Percentiles rank a stretch among this genome's conserved stretches.
phyloP scores from a whole-genome alignment of 2,329 filamentous ascomycete genomes.

The Sclerotinia sclerotiorum region DNA sequence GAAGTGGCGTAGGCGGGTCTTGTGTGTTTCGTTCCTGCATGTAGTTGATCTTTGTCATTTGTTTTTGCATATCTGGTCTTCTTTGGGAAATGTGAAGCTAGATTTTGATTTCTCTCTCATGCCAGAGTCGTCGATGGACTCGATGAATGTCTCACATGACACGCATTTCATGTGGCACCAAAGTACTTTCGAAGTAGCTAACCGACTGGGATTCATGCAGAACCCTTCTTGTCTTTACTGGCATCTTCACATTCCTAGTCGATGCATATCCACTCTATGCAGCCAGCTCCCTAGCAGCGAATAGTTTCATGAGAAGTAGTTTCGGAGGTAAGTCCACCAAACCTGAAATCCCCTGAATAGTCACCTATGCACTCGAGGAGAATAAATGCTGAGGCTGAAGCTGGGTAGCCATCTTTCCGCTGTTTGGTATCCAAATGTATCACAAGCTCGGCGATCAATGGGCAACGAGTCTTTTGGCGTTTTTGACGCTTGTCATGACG shows the following conservation, averaged over 20 bases:
- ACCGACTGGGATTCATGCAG: slow-evolving; percentile 46
- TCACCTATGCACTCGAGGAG: slow-evolving; percentile 10
- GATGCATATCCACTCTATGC: slow-evolving; percentile 76
- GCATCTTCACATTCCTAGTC: slow-evolving; percentile 80
- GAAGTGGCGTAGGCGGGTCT: slow-evolving; percentile 12
- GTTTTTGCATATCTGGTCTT: slow-evolving; percentile 18
- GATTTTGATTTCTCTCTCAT: slow-evolving; percentile 3
- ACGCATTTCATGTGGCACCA: slow-evolving; percentile 31
- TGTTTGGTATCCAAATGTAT: slow-evolving; percentile 76
- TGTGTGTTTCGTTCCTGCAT: slow-evolving; percentile 23
- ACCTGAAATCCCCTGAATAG: slow-evolving; percentile 1
- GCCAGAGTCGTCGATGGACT: slow-evolving; percentile 12
- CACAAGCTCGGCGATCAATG: slow-evolving; percentile 66
- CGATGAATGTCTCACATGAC: slow-evolving; percentile 27
- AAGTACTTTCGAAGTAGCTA: slow-evolving; percentile 32
- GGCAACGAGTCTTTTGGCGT: slow-evolving; percentile 62
- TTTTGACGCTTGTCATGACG: slow-evolving; percentile 60
- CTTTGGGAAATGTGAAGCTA: slow-evolving; percentile 20
- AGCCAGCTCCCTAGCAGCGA: slow-evolving; percentile 77
- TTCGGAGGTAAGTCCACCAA: slow-evolving; percentile 55
- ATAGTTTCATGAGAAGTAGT: slow-evolving; percentile 73
- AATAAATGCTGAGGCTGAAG: slow-evolving; percentile 29
- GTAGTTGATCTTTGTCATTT: slow-evolving; percentile 21
- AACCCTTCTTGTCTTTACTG: slow-evolving; percentile 74
- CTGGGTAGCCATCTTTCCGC: slow-evolving; percentile 64